Base-by-base conservation (phyloP, 345 rosid genomes). In the Brassica incana region DNA sequence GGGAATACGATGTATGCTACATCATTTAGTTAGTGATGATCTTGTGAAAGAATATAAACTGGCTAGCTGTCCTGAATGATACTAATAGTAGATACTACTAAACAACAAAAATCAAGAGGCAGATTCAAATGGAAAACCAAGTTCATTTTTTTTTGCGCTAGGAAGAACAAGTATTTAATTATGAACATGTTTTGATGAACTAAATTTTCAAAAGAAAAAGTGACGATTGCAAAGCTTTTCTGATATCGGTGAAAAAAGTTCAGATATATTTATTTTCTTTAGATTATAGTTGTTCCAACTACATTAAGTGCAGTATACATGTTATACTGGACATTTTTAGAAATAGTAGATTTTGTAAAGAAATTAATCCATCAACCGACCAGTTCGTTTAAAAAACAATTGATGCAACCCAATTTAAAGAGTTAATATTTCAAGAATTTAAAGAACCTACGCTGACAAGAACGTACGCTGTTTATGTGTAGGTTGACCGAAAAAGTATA, bases 401-500 rank as follows among this genome's bases (percentile, higher is more conserved):
- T 69, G 52, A 62, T 77, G 29, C 38, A 63, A 70, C 70, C 65
- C 75, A 50, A 35, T 61, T 63, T 8, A 71, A 64, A 71, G 59
- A 56, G 58, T 35, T 27, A 2, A 48, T n/a, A 50, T 54, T 74
- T 74, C 60, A 74, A 66, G 75, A 74, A 61, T 36, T 68, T 27
- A 68, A 60, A 79, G 74, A 73, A 67, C 43, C n/a, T 67, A 79
- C 66, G 16, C 78, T 79, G 82, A 74, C 82, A 79, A 74, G 78
- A 79, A 79, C 82, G 82, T 79, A 79, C 82, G 82, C 27, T 79
- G 82, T 74, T 61, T 79, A 79, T 62, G 78, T 65, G 63, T 58
- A 79, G 69, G 69, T 73, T 79, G 82, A 79, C 82, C 75, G 5
- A 35, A 71, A 67, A 60, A 15, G 15, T 68, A 68, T 74, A 58